Conservation (phyloP, 2,329 filamentous ascomycete species). For the Penicillium sp. region DNA sequence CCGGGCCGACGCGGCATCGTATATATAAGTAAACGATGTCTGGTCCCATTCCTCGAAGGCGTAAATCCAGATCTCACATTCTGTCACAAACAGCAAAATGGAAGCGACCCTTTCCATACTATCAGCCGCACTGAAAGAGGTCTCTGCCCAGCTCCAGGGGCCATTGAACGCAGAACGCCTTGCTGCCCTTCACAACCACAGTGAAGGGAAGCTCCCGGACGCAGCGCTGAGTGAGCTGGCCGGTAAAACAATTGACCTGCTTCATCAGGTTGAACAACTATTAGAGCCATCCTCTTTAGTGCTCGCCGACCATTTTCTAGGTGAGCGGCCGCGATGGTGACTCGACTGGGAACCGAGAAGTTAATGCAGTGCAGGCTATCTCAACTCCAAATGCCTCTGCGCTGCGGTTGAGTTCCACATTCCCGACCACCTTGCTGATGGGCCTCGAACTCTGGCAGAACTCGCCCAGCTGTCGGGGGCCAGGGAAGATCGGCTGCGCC, state of each 20-base stretch:
- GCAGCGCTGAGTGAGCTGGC: too few relatives aligned
- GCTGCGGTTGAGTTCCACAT: constrained; percentile 38
- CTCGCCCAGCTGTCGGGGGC: constrained; percentile 19
- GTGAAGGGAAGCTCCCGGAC: too few relatives aligned
- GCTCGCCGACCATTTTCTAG: constrained; percentile 35
- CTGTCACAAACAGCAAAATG: too few relatives aligned
- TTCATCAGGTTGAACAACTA: constrained; percentile 15
- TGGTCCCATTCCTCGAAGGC: too few relatives aligned
- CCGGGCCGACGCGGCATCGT: too few relatives aligned
- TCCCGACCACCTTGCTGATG: constrained; percentile 34
- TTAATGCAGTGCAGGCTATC: constrained; percentile 11
- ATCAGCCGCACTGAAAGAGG: too few relatives aligned
- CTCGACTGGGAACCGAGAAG: background rate
- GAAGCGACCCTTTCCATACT: too few relatives aligned
- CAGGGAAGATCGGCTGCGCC: constrained; percentile 1
- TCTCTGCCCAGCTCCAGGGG: too few relatives aligned
- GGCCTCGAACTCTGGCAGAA: constrained; percentile 25
- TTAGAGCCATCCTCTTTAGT: constrained; percentile 30
- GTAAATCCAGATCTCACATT: too few relatives aligned
- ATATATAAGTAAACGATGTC: too few relatives aligned
- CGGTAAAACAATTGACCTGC: background rate
- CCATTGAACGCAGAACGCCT: too few relatives aligned
- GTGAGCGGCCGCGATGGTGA: constrained; percentile 8
- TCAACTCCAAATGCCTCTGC: constrained; percentile 18
- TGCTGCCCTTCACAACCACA: too few relatives aligned